phyloP scores from a whole-genome alignment of 2,329 filamentous ascomycete genomes.

The Chaetomium olivaceum region DNA sequence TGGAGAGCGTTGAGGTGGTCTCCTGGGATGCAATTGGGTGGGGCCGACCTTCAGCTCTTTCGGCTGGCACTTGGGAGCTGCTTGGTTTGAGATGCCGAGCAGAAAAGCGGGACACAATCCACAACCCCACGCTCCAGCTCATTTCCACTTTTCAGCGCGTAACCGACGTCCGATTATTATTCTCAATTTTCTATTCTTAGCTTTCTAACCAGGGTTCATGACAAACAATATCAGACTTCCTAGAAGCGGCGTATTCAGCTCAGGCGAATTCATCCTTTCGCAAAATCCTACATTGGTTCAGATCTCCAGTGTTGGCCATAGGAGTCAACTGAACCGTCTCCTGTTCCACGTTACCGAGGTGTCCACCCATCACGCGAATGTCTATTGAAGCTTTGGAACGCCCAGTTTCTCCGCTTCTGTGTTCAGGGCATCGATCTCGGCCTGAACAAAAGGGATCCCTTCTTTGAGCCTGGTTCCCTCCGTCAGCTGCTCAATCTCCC shows the following conservation, averaged over 20 bases:
- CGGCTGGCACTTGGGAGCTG: too few species aligned
- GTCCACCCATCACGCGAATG: neutral
- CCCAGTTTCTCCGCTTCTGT: slow-evolving; percentile 52
- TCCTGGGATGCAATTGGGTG: neutral
- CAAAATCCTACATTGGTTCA: too few species aligned
- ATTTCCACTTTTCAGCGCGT: neutral
- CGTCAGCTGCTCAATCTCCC: slow-evolving; percentile 61
- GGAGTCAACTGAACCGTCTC: neutral
- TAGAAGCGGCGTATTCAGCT: too few species aligned
- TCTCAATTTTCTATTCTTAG: neutral
- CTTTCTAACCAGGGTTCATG: neutral
- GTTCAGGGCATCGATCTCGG: slow-evolving; percentile 58
- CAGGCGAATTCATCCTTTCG: too few species aligned
- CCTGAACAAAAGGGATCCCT: slow-evolving; percentile 61
- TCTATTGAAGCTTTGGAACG: slow-evolving; percentile 30
- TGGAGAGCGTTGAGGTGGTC: neutral
- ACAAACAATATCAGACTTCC: neutral
- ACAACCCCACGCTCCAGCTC: neutral
- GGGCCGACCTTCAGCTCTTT: neutral
- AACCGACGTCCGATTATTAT: neutral
- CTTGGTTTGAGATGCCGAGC: neutral
- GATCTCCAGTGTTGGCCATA: neutral
- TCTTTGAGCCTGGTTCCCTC: slow-evolving; percentile 52
- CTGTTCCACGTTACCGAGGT: neutral
- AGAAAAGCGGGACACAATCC: neutral